Base-by-base conservation (phyloP, 1,284 basidiomycete genomes). In the Blastosporella zonata region DNA sequence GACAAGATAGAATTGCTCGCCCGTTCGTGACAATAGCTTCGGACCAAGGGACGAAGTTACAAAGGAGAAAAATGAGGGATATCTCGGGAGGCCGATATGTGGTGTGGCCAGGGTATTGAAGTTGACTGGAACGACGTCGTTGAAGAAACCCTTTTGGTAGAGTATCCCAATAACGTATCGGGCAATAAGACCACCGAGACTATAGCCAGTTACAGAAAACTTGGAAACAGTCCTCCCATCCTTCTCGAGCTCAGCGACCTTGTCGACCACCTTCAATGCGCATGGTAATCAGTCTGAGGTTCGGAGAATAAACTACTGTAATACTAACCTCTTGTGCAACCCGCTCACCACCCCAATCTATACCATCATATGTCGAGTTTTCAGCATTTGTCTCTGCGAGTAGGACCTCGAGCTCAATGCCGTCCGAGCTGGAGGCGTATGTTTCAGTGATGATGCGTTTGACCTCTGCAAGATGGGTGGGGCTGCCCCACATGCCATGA, bases 401-500 rank as follows among this genome's bases (percentile, higher is more conserved):
- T 27, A 86, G 60, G 23, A 84, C 70, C 15, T 77, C 71, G 1
- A 87, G 66, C 31, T 62, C 50, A 18, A 58, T 55, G 39, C 61
- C 64, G 46, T 71, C 57, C 9, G 44, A 43, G 8, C 56, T 51
- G 12, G 51, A 47, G 4, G 60, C 36, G 38, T 68, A 59, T 5
- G 62, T 67, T 48, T 72, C 70, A 23, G 54, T 56, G 38, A 68
- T 64, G 36, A 73, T 63, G 21, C 70, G 64, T 12, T 59, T 56
- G 8, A 73, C 60, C 54, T 72, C 71, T 7, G 64, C 60, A 12
- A 75, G 60, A 54, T 75, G 70, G 40, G 49, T 55, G 0, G 88
- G 82, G 56, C 82, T 78, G 1, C 90, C 90, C 90, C 90, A 93
- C 81, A 93, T 88, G 29, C 90, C 90, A 59, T 92, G 90, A 34